Base-by-base conservation (phyloP, 2,329 filamentous ascomycete species). In the Colletotrichum lupini region DNA sequence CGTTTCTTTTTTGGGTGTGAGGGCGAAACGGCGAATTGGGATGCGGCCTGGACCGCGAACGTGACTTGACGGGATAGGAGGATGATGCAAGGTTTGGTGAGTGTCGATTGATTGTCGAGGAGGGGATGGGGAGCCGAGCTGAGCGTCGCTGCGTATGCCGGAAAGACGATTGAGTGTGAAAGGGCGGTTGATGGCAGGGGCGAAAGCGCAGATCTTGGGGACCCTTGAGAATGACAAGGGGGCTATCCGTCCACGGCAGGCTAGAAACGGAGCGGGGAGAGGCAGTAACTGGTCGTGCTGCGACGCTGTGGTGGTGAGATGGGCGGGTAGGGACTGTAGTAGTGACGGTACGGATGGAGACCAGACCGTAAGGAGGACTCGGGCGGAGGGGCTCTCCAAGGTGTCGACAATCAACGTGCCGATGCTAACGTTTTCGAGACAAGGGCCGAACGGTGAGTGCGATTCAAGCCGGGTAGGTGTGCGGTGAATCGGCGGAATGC, bases 221-320 rank as follows among this genome's bases (percentile, higher is more conserved):
- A 65, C 60, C 67, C 70, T 73, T 57, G 67, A 61, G 67, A 70
- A 66, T 73, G 67, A 73, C 67, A 67, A 70, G 70, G 60, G 60
- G 52, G 70, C 19, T 49, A 49, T 49, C 42, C 42, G 42, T 49
- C 42, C 42, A 49, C 70, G 67, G 65, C 70, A 60, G 49, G 46
- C 66, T 70, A 70, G 60, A 65, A 32, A 37, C 55, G 35, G 55
- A 42, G 55, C 55, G 61, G 67, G 53, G 42, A 42, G 42, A 42
- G 60, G 62, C 46, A 64, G 57, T 28, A 28, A 59, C 35, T 19
- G 59, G 11, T 26, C 37, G 56, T 60, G 42, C 58, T 35, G 37
- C 42, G 19, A 49, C 42, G 19, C 8, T 49, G 49, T 62, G 28
- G 49, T 68, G 28, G 60, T 42, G 22, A 19, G 53, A 42, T 24